Percentiles rank a stretch among this genome's conserved stretches.
Evolutionary conservation across 106 monocot species (phyloP).

Genomic region (Iris macrosiphon): DNA sequence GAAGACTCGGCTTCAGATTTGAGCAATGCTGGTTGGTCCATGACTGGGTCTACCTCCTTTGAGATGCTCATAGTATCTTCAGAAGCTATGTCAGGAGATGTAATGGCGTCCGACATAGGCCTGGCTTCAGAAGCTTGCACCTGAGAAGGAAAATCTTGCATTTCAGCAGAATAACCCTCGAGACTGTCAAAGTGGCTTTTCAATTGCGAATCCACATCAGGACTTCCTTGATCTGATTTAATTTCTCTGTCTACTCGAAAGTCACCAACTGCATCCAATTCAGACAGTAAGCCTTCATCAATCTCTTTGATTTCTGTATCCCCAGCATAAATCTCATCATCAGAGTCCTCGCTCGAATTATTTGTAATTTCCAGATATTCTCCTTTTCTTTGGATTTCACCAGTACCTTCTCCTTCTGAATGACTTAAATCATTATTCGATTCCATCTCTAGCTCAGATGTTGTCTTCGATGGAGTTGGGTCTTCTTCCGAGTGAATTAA

Average conservation of each 20-base stretch:
- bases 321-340: slow-evolving; percentile 12
- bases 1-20: slow-evolving; percentile 17
- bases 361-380: not conserved
- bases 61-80: not conserved
- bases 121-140: slow-evolving; percentile 10
- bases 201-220: not conserved
- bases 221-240: slow-evolving; percentile 8
- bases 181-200: not conserved
- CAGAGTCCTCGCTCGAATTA: slow-evolving; percentile 33
- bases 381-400: slow-evolving; percentile 8
- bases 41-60: not conserved
- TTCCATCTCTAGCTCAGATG: slow-evolving; percentile 7
- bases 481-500: slow-evolving; percentile 1
- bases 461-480: slow-evolving; percentile 4
- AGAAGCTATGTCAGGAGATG: not conserved
- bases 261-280: slow-evolving; percentile 67
- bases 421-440: slow-evolving; percentile 1
- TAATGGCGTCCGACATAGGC: not conserved
- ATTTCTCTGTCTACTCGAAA: slow-evolving; percentile 18
- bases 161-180: not conserved
- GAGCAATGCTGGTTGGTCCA: not conserved
- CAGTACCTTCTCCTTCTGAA: not conserved
- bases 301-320: slow-evolving; percentile 18
- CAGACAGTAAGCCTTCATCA: slow-evolving; percentile 44
- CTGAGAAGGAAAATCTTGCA: not conserved